A percentile compares a stretch with the other conserved stretches of the same genome.
Evolutionary conservation across 257 asterid species (phyloP).

Genomic region (Plectranthus barbatus): DNA sequence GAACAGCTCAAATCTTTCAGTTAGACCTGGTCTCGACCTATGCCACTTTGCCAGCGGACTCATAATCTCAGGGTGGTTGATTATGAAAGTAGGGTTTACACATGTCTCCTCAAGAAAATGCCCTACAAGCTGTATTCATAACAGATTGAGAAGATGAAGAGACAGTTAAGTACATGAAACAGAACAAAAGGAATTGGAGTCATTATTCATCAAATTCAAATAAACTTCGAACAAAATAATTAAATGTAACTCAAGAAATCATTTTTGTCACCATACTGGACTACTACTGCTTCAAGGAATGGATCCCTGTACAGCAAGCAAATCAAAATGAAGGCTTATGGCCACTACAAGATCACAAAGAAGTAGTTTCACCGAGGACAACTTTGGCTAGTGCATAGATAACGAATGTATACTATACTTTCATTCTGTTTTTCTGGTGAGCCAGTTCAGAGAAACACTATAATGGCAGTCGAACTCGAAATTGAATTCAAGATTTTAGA

Average conservation of each 20-base stretch:
- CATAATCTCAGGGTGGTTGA: slow-evolving; percentile 94
- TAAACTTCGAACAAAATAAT: neutral
- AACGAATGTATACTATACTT: neutral
- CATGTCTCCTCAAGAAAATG: slow-evolving; percentile 88
- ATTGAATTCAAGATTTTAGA: too few species aligned
- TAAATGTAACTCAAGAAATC: neutral
- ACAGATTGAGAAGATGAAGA: neutral
- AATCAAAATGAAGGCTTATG: neutral
- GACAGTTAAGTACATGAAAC: neutral
- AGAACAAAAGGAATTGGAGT: neutral
- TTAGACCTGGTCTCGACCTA: slow-evolving; percentile 66
- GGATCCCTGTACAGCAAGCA: neutral
- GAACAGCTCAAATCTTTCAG: slow-evolving; percentile 85
- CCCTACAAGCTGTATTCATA: slow-evolving; percentile 65
- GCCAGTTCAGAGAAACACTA: neutral
- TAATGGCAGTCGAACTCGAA: too few species aligned
- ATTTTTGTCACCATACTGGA: neutral
- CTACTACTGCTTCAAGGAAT: neutral
- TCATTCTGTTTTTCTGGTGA: neutral
- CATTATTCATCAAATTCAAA: neutral
- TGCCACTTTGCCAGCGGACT: slow-evolving; percentile 96
- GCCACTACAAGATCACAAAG: too few species aligned
- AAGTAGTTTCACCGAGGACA: neutral
- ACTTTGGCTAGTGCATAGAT: neutral
- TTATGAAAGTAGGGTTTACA: slow-evolving; percentile 62